These are phyloP conservation scores for Oryza glumipatula DNA, from an alignment of 176 grass and related monocot genomes.

Conservation along the genomic window DNA sequence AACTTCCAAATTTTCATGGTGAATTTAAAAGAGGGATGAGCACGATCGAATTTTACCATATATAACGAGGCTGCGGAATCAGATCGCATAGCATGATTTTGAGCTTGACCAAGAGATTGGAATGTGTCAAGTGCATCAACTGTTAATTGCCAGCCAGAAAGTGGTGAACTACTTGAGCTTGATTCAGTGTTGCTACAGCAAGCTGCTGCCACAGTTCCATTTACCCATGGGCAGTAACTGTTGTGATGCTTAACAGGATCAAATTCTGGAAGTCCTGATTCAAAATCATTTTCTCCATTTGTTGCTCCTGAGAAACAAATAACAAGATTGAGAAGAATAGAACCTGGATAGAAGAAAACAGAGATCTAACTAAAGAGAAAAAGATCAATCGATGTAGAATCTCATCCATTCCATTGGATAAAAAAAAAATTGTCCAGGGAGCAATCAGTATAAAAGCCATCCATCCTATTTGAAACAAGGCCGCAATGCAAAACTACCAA, in stretches of 20 bases:
- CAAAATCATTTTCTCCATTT: slow-evolving; percentile 93
- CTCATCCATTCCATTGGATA: slow-evolving; percentile 1
- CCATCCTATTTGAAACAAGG: slow-evolving; percentile 6
- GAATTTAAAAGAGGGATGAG: not conserved
- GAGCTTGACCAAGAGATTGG: slow-evolving; percentile 82
- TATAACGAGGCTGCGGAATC: slow-evolving; percentile 96
- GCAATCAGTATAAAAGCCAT: not conserved
- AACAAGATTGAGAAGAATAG: not conserved
- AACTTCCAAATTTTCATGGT: not conserved
- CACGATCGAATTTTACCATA: slow-evolving; percentile 62
- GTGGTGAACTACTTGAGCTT: slow-evolving; percentile 54
- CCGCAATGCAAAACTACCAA: slow-evolving; percentile 6
- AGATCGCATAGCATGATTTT: slow-evolving; percentile 88
- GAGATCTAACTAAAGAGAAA: not conserved
- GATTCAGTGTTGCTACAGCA: slow-evolving; percentile 63
- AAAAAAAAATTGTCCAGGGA: not conserved
- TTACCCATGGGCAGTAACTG: slow-evolving; percentile 93
- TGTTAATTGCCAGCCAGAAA: slow-evolving; percentile 90
- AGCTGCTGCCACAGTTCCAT: slow-evolving; percentile 82
- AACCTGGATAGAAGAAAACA: not conserved
- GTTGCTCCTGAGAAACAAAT: slow-evolving; percentile 59
- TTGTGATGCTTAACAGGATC: slow-evolving; percentile 96
- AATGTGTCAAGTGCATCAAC: slow-evolving; percentile 81
- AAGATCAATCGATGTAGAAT: slow-evolving; percentile 7
- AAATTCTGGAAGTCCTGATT: slow-evolving; percentile 67